Base-by-base conservation (phyloP, 345 rosid species). In the Salix brachista region DNA sequence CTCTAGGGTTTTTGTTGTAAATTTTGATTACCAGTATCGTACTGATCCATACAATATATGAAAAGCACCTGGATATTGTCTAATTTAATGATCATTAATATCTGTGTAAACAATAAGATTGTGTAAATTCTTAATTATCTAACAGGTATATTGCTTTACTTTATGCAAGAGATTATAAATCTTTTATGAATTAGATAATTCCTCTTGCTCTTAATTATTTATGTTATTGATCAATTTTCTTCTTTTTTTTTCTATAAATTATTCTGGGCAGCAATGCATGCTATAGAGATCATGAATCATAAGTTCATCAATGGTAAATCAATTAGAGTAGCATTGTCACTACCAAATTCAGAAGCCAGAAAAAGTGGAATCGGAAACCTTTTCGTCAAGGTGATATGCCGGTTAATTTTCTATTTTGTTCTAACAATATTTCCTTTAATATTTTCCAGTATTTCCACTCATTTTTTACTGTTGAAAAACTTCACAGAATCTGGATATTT, bases 241-340 rank as follows among this genome's bases (percentile, higher is more conserved):
- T 44, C 6, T 28, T 41, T 39, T 9, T 9, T 34, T 25, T 17
- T 25, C 44, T 67, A 46, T 52, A 83, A 56, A 60, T 71, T 76
- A 21, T 36, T 26, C 65, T 88, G 80, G 69, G 48, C 79, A 91
- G 97, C 97, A 67, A 77, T 72, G 11, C 77, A 34, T 48, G 97
- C 94, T 30, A 86, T 93, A 42, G 90, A 90, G 83, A 67, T 71
- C 62, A 93, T 86, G 84, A 91, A 93, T 79, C 84, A 90, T 61
- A 79, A 88, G 72, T 3, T 68, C 67, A 80, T 93, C 83, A 77
- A 84, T 75, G 96, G 97, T 18, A 93, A 85, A 83, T 69, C 80
- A 80, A 87, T 93, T 66, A 88, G 96, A 80, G 88, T 90, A 39
- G 84, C 84, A 80, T 90, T 93, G 93, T 93, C 96, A 0, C 84